These are phyloP conservation scores for Zostera marina DNA, from an alignment of 116 monocot species.

Conservation along the genomic window DNA sequence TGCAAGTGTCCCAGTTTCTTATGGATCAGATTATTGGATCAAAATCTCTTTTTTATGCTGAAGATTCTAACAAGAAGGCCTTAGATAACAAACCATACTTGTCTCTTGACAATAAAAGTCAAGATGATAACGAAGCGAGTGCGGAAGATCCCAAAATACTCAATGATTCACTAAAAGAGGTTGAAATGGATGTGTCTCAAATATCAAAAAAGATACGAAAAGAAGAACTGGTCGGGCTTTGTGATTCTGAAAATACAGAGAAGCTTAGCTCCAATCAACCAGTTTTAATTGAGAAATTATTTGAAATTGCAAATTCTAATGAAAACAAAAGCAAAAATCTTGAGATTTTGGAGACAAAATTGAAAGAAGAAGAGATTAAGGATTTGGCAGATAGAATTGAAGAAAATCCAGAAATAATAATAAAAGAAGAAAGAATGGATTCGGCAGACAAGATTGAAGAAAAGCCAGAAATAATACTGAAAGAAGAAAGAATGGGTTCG, in stretches of 20 bases:
- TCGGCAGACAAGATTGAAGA: neutral
- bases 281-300: neutral
- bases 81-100: neutral
- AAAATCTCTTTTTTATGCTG: neutral
- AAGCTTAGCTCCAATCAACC: neutral
- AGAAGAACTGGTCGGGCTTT: neutral
- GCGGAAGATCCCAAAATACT: neutral
- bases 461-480: neutral
- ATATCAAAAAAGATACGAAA: neutral
- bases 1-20: conserved; percentile 8
- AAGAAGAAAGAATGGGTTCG: neutral
- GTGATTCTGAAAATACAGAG: neutral
- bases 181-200: neutral
- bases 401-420: neutral
- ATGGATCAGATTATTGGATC: neutral
- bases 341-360: neutral
- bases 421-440: neutral
- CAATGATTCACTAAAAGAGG: neutral
- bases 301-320: neutral
- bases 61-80: neutral
- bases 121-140: neutral
- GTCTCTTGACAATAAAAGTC: neutral
- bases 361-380: neutral
- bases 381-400: neutral
- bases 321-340: conserved; percentile 1